phyloP scores from a whole-genome alignment of 805 yeast genomes.

The Yamadazyma nakazawae region DNA sequence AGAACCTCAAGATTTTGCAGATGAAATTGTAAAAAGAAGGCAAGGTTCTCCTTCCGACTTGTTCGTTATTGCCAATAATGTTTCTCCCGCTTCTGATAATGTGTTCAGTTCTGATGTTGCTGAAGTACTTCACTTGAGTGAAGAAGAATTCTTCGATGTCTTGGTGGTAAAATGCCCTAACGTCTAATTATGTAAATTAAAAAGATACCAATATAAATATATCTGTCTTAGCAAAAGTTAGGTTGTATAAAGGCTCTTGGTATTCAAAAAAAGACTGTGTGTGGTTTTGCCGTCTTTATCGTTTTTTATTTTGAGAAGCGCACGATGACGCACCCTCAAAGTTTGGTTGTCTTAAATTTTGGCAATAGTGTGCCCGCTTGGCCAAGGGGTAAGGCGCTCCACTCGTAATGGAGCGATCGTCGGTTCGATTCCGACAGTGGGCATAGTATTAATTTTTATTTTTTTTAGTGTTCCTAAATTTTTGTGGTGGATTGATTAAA shows the following conservation, averaged over 20 bases:
- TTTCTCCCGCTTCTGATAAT: constrained; percentile 7
- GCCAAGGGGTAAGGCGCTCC: constrained; percentile 56
- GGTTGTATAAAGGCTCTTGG: too few species aligned
- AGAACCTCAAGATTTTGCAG: constrained; percentile 13
- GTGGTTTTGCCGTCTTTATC: too few species aligned
- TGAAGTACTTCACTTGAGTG: constrained; percentile 21
- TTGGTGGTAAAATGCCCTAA: constrained; percentile 21
- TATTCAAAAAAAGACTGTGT: too few species aligned
- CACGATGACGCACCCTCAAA: too few species aligned
- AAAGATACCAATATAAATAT: too few species aligned
- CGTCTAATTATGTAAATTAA: not conserved
- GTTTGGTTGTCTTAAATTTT: not conserved
- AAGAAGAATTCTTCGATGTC: constrained; percentile 22
- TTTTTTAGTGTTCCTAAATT: too few species aligned
- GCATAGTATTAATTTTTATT: constrained; percentile 22
- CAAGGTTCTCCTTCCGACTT: constrained; percentile 17
- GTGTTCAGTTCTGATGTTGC: constrained; percentile 16
- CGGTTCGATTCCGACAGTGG: constrained; percentile 54
- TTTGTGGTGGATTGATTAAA: not conserved
- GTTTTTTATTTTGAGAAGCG: too few species aligned
- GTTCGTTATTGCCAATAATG: constrained; percentile 24
- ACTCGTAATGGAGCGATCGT: constrained; percentile 54
- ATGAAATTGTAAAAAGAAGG: constrained; percentile 12
- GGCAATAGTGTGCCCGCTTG: constrained; percentile 37
- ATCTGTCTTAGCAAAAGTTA: too few species aligned